Conservation (phyloP, 768 basidiomycete species). For the Tulasnella sp. region DNA sequence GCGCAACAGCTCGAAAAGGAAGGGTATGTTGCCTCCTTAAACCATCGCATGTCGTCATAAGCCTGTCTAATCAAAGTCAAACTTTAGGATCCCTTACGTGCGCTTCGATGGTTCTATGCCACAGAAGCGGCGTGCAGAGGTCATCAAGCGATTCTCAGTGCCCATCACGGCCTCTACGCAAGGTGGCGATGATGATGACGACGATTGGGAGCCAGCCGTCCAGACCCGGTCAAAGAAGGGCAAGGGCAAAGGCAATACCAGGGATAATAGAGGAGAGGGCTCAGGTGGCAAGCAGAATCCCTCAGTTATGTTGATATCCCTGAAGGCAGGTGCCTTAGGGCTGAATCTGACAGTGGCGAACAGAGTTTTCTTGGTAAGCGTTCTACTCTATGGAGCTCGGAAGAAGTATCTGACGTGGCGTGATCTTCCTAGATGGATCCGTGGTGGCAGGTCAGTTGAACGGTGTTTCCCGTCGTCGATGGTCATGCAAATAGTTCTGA, state of each 20-base stretch:
- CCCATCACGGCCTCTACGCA: slow-evolving; percentile 23
- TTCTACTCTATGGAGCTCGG: not conserved
- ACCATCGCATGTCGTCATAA: not conserved
- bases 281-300: slow-evolving; percentile 29
- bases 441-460: slow-evolving; percentile 14
- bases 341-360: slow-evolving; percentile 83
- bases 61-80: not conserved
- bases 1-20: slow-evolving; percentile 41
- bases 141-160: slow-evolving; percentile 49
- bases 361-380: slow-evolving; percentile 39
- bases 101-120: slow-evolving; percentile 83
- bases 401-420: not conserved
- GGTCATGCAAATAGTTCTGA: not conserved
- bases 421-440: slow-evolving; percentile 19
- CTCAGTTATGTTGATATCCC: slow-evolving; percentile 72
- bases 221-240: slow-evolving; percentile 10
- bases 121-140: slow-evolving; percentile 65
- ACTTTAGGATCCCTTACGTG: slow-evolving; percentile 55
- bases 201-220: slow-evolving; percentile 8
- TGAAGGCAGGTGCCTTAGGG: slow-evolving; percentile 79
- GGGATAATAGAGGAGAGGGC: not conserved
- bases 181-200: slow-evolving; percentile 14
- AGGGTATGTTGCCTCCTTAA: slow-evolving; percentile 34
- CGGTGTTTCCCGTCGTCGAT: not conserved
- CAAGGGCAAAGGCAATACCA: slow-evolving; percentile 20